Base-by-base conservation (phyloP, 176 grass and related monocot species). In the Cenchrus purpureus region DNA sequence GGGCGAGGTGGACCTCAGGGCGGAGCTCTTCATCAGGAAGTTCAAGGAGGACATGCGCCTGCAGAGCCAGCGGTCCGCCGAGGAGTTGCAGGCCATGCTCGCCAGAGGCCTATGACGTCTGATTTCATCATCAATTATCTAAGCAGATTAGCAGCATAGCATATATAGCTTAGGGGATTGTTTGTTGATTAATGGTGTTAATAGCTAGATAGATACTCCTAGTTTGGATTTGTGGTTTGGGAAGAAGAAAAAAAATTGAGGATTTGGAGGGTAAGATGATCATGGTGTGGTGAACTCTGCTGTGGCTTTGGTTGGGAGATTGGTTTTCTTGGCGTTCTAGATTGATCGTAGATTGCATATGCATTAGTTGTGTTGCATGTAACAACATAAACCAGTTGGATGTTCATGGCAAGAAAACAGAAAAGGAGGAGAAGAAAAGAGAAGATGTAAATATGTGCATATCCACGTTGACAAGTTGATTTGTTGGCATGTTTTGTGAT, bases 31-130 rank as follows among this genome's bases (percentile, higher is more conserved):
- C 71, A 95, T 94, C 20, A 81, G 87, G 66, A 92, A 82, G 87
- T 97, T 97, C 82, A 94, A 76, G 86, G 91, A 97, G 84, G 91
- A 97, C 82, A 97, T 92, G 94, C 87, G 85, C 74, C 87, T 84
- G n/a, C 89, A 97, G 87, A 97, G 78, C 51, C 92, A 94, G 78
- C 65, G 68, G 34, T 97, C 95, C 9, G 87, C 89, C 0, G 73
- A 89, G 65, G 95, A 97, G 69, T 83, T 92, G 51, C 90, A 85
- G 32, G 85, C 92, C 84, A 93, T 88, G 91, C 76, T 90, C 16
- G 85, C 79, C 0, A 76, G 91, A 60, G 91, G 89, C 11, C 82
- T 90, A 85, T 85, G 82, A 82, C 84, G 37, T 12, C 9, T 46
- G 1, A 51, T 11, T 51, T 56, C 2, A 12, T 17, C 1, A 55